Evolutionary conservation across 495 filamentous ascomycete genomes (phyloP).

Genomic region (Daldinia bambusicola): DNA sequence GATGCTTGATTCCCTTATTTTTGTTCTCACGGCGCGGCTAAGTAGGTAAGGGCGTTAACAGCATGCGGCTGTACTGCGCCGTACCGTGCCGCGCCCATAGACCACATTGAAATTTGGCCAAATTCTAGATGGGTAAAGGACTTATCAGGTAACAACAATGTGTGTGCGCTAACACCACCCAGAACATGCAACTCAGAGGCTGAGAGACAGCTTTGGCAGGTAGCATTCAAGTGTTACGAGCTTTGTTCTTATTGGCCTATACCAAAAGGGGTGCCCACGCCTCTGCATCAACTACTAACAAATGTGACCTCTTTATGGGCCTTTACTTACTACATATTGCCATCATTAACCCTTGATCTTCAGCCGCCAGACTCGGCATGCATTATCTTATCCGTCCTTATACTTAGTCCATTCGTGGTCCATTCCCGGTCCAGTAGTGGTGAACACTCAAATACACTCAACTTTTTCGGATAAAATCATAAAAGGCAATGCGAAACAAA

Average conservation of each 20-base stretch:
- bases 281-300: constrained; percentile 36
- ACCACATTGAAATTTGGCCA: constrained; percentile 29
- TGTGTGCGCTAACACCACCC: constrained; percentile 7
- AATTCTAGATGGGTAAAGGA: background rate
- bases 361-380: constrained; percentile 12
- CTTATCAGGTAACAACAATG: constrained; percentile 23
- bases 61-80: constrained; percentile 23
- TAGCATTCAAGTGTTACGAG: constrained; percentile 38
- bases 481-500: constrained; percentile 23
- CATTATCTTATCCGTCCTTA: constrained; percentile 28
- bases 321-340: constrained; percentile 45
- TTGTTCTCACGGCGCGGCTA: constrained; percentile 10
- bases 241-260: constrained; percentile 29
- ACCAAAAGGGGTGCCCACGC: constrained; percentile 20
- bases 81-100: background rate
- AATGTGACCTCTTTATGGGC: constrained; percentile 23
- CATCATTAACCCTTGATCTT: constrained; percentile 14
- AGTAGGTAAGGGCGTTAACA: constrained; percentile 4
- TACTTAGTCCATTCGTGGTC: constrained; percentile 12
- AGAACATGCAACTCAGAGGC: constrained; percentile 30
- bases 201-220: constrained; percentile 44
- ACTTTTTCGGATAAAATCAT: background rate
- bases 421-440: constrained; percentile 10
- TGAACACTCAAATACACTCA: constrained; percentile 13
- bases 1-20: background rate